A percentile compares a stretch with the other conserved stretches of the same genome.
Conservation (phyloP, 371 early-diverging fungal genomes). For the Mortierella sp. region DNA sequence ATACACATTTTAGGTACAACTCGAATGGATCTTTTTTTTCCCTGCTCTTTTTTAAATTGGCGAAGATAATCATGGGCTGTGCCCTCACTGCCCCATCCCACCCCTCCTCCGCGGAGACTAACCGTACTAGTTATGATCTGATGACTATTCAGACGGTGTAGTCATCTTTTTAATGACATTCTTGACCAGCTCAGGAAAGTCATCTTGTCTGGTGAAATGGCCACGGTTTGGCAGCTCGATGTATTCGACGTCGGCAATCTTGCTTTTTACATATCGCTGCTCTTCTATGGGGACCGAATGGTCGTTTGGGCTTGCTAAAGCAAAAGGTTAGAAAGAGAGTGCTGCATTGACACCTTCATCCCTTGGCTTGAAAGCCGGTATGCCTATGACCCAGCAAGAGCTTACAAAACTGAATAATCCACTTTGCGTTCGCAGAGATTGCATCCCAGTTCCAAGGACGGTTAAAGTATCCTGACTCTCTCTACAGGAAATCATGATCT, state of each 20-base stretch:
- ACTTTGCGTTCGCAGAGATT: conserved; percentile 41
- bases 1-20: too few species aligned
- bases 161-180: conserved; percentile 41
- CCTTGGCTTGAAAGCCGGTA: too few species aligned
- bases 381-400: not conserved
- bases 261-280: conserved; percentile 48
- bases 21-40: too few species aligned
- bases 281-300: conserved; percentile 53
- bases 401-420: conserved; percentile 53
- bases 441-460: conserved; percentile 55
- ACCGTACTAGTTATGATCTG: too few species aligned
- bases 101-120: too few species aligned
- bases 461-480: conserved; percentile 51
- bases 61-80: too few species aligned
- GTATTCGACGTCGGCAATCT: conserved; percentile 41
- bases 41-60: too few species aligned
- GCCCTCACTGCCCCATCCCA: too few species aligned
- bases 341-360: too few species aligned
- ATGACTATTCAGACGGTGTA: too few species aligned
- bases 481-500: not conserved
- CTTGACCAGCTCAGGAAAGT: conserved; percentile 52
- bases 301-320: conserved; percentile 25
- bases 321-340: conserved; percentile 1
- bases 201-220: conserved; percentile 39
- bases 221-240: conserved; percentile 50